phyloP scores from a whole-genome alignment of 2,329 filamentous ascomycete genomes.

The Hypoxylon sp. region DNA sequence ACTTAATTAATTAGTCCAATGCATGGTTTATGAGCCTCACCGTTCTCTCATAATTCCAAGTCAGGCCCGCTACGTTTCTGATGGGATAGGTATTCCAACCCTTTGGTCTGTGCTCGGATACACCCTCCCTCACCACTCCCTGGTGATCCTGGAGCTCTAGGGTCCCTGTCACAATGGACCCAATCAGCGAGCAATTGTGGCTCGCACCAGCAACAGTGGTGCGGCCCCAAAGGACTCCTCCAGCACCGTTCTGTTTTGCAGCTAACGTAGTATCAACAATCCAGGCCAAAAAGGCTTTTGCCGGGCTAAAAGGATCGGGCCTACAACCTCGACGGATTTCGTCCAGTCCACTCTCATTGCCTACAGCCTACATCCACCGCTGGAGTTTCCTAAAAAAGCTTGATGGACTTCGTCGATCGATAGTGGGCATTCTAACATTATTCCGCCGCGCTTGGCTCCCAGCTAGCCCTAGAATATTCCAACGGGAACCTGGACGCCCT shows the following conservation, averaged over 20 bases:
- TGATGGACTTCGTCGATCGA: constrained; percentile 36
- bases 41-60: constrained; percentile 3
- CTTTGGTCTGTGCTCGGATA: constrained; percentile 38
- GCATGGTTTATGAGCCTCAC: constrained; percentile 35
- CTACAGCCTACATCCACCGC: constrained; percentile 26
- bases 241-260: constrained; percentile 44
- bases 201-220: constrained; percentile 33
- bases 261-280: constrained; percentile 45
- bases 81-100: constrained; percentile 29
- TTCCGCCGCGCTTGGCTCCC: constrained; percentile 32
- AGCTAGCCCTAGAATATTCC: constrained; percentile 31
- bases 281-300: constrained; percentile 40
- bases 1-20: constrained; percentile 26
- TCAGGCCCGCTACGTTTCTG: constrained; percentile 25
- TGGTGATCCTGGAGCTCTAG: constrained; percentile 30
- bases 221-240: constrained; percentile 38
- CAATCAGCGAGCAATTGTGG: constrained; percentile 41
- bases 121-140: constrained; percentile 26
- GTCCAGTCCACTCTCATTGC: constrained; percentile 26
- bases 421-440: constrained; percentile 37
- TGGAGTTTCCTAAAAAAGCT: constrained; percentile 36
- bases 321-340: constrained; percentile 38
- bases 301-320: constrained; percentile 46
- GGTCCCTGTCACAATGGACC: constrained; percentile 38
- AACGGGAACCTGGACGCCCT: constrained; percentile 25